Percentiles rank a stretch among this genome's conserved stretches.
phyloP scores from a whole-genome alignment of 176 grass and related monocot genomes.

The Carex scoparia region DNA sequence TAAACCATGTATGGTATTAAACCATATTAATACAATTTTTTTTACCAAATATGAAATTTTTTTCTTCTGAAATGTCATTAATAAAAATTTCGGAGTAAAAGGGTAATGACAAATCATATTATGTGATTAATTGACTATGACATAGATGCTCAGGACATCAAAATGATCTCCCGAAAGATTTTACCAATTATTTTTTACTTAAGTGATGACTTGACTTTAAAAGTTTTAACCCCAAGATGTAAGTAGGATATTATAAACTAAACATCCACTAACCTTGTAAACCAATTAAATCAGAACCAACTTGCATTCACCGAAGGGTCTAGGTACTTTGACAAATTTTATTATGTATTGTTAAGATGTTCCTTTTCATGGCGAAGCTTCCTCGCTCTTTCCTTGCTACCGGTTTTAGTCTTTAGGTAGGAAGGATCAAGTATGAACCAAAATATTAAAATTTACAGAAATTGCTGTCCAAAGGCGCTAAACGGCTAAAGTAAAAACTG shows the following conservation, averaged over 20 bases:
- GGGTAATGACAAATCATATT: no score
- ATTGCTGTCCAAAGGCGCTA: background rate
- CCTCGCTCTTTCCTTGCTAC: background rate
- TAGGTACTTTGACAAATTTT: background rate
- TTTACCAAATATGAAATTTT: no score
- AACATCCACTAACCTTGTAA: background rate
- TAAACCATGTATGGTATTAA: no score
- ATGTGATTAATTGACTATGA: no score
- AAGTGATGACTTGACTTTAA: background rate
- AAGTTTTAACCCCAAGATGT: background rate
- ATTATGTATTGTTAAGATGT: background rate
- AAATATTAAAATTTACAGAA: background rate
- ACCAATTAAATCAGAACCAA: background rate
- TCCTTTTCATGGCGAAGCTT: conserved; percentile 18
- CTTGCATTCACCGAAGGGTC: background rate
- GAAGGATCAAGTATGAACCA: background rate
- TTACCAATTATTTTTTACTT: background rate
- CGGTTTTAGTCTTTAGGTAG: background rate
- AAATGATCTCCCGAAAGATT: background rate
- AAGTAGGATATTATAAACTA: background rate
- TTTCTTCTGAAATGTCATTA: no score
- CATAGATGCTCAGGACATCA: no score
- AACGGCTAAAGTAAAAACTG: no score
- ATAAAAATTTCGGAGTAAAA: no score
- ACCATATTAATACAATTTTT: no score